A percentile compares a stretch with the other conserved stretches of the same genome.
Evolutionary conservation across 352 stramenopile species (phyloP).

Genomic region (Phytophthora fragariae): DNA sequence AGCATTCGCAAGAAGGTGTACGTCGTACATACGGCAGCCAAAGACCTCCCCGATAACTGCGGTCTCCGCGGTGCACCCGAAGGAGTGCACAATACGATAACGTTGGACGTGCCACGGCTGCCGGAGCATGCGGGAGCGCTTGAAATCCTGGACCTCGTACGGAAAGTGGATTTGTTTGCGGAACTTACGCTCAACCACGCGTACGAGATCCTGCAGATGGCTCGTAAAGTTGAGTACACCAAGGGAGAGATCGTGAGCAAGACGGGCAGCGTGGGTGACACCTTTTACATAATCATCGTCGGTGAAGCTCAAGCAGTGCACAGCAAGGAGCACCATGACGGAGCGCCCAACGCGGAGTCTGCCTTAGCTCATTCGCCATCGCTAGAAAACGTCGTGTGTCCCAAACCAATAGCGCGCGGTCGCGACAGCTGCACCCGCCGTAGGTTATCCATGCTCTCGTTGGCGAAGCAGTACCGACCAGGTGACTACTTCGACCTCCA

Average conservation of each 20-base stretch:
- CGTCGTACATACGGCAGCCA: slow-evolving; percentile 94
- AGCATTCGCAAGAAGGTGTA: slow-evolving; percentile 93
- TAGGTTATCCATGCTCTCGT: slow-evolving; percentile 66
- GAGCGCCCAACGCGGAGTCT: background rate
- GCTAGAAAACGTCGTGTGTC: slow-evolving; percentile 5
- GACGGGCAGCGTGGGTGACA: slow-evolving; percentile 58
- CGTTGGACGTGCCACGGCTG: slow-evolving; percentile 68
- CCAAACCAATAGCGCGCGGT: slow-evolving; percentile 31
- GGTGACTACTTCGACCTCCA: slow-evolving; percentile 92
- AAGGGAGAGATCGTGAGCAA: slow-evolving; percentile 66
- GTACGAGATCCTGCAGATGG: slow-evolving; percentile 88
- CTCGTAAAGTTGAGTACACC: slow-evolving; percentile 69
- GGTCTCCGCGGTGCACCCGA: slow-evolving; percentile 90
- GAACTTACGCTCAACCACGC: slow-evolving; percentile 87
- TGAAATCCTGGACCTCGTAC: slow-evolving; percentile 86
- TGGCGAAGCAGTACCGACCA: slow-evolving; percentile 80
- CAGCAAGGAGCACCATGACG: slow-evolving; percentile 35
- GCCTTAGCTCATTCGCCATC: slow-evolving; percentile 16
- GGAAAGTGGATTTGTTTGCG: slow-evolving; percentile 85
- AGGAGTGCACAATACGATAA: slow-evolving; percentile 91
- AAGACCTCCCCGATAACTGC: slow-evolving; percentile 75
- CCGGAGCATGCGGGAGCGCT: slow-evolving; percentile 82
- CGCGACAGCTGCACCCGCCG: slow-evolving; percentile 48
- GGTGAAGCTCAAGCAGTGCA: slow-evolving; percentile 73
- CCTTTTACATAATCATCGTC: slow-evolving; percentile 86